Evolutionary conservation across 768 basidiomycete species (phyloP).

Genomic region (Xerocomus brunneocitrinus): DNA sequence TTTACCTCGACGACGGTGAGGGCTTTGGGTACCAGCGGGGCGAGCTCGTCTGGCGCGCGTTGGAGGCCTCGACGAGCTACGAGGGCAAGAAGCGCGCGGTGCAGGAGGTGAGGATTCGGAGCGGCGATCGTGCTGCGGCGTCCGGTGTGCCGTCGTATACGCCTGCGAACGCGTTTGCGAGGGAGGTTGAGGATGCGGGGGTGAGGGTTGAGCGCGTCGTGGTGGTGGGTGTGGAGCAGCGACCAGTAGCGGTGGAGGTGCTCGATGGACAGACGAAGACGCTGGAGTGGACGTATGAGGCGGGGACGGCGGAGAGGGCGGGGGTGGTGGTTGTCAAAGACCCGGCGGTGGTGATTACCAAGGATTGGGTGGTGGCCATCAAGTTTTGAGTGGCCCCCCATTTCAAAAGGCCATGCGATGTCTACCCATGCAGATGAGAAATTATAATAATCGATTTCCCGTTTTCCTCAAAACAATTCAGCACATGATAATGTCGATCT

Average conservation of each 20-base stretch:
- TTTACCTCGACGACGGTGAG: constrained; percentile 95
- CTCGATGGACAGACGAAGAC: constrained; percentile 33
- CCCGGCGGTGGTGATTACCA: constrained; percentile 52
- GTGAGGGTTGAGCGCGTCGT: constrained; percentile 84
- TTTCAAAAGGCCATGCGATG: background rate
- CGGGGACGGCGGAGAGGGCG: constrained; percentile 55
- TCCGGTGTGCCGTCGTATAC: constrained; percentile 47
- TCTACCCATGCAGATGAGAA: background rate
- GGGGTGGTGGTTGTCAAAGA: constrained; percentile 75
- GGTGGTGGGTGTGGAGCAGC: constrained; percentile 62
- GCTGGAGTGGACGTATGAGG: constrained; percentile 64
- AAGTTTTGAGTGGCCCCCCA: constrained; percentile 10
- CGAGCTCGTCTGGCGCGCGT: constrained; percentile 79
- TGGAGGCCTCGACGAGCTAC: constrained; percentile 50
- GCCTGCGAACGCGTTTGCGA: constrained; percentile 62
- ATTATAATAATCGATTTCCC: too few relatives aligned
- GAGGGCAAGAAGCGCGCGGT: constrained; percentile 7
- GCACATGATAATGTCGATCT: too few relatives aligned
- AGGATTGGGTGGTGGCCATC: constrained; percentile 61
- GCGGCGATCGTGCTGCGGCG: constrained; percentile 56
- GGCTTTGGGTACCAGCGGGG: constrained; percentile 73
- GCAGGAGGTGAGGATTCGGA: constrained; percentile 44
- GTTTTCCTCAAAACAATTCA: too few relatives aligned
- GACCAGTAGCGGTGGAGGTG: constrained; percentile 53
- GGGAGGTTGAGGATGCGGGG: constrained; percentile 42